Evolutionary conservation across 805 yeast genomes (phyloP).

Genomic region (Nakazawaea peltata): DNA sequence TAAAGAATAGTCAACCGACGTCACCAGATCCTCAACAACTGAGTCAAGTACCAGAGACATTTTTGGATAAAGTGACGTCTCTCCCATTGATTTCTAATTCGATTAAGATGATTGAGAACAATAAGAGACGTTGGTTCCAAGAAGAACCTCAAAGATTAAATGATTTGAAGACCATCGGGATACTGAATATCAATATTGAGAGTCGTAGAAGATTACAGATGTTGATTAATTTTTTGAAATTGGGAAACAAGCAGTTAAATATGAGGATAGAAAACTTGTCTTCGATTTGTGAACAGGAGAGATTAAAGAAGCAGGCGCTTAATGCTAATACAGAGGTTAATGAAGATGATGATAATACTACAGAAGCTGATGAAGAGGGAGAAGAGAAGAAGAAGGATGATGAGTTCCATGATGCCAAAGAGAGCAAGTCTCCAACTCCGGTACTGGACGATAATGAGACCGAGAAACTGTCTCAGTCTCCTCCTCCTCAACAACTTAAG

Average conservation of each 20-base stretch:
- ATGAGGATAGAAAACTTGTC: constrained; percentile 52
- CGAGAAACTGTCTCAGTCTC: constrained; percentile 5
- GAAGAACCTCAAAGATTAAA: constrained; percentile 14
- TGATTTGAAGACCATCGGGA: constrained; percentile 25
- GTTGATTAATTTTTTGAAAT: constrained; percentile 67
- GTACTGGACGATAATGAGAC: constrained; percentile 2
- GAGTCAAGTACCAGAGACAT: constrained; percentile 14
- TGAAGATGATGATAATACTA: constrained; percentile 14
- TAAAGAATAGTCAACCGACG: constrained; percentile 11
- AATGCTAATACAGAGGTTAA: not conserved
- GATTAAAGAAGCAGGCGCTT: constrained; percentile 3
- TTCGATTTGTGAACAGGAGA: constrained; percentile 17
- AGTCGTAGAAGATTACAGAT: constrained; percentile 70
- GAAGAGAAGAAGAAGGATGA: constrained; percentile 5
- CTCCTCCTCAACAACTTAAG: constrained; percentile 37
- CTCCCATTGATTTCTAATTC: constrained; percentile 28
- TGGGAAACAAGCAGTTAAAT: constrained; percentile 74
- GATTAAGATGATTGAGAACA: constrained; percentile 24
- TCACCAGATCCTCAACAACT: constrained; percentile 4
- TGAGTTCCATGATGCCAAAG: constrained; percentile 10
- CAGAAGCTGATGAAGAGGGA: constrained; percentile 6
- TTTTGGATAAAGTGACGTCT: constrained; percentile 27
- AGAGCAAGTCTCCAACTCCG: constrained; percentile 1
- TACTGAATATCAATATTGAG: constrained; percentile 39
- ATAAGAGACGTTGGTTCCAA: constrained; percentile 14